Evolutionary conservation across 176 grass and related monocot species (phyloP), one percentile per base, ranked within the genome.

Genomic region (Ensete ventricosum): DNA sequence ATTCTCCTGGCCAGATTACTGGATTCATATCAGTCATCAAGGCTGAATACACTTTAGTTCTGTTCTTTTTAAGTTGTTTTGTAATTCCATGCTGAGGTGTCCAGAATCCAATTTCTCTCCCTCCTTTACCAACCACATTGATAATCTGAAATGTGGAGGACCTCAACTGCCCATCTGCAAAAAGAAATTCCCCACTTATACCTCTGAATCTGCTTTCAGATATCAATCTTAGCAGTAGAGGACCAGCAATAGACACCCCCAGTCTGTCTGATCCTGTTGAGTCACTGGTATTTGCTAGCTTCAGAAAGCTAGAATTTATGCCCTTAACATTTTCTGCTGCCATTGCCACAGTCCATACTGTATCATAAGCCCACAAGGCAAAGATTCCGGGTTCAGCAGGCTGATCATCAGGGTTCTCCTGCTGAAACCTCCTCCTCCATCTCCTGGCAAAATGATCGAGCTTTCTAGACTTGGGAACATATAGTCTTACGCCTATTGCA

Each of bases 291-390:
- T 43, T 43, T 43, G 34, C 34, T 43, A 6, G 53, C 1, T 70
- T 88, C 79, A 50, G 72, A 8, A 77, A 81, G 62, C 53, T n/a
- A 76, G 3, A 14, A 17, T 49, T 82, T 87, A 17, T n/a, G 8
- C 68, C 53, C 5, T 11, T 73, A 51, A 85, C 54, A 11, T 78
- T 71, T 79, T 63, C 80, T 51, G 75, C 76, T 11, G 83, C 86
- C 58, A 76, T 70, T 26, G 89, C 86, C 19, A 88, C 9, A 53
- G 89, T 78, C 80, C 81, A 82, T 2, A 86, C 75, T 62, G 86
- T 86, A 66, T 92, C 89, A 77, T 89, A 92, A n/a, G 86, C 81
- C 78, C 81, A 80, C 1, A 88, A 22, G 64, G 71, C 81, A 16
- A 70, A 82, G 1, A 83, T 77, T n/a, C 60, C 88, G 11, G 66